A percentile compares a stretch with the other conserved stretches of the same genome.
Conservation (phyloP, 1,139 yeast species). For the Hansenula sp. region DNA sequence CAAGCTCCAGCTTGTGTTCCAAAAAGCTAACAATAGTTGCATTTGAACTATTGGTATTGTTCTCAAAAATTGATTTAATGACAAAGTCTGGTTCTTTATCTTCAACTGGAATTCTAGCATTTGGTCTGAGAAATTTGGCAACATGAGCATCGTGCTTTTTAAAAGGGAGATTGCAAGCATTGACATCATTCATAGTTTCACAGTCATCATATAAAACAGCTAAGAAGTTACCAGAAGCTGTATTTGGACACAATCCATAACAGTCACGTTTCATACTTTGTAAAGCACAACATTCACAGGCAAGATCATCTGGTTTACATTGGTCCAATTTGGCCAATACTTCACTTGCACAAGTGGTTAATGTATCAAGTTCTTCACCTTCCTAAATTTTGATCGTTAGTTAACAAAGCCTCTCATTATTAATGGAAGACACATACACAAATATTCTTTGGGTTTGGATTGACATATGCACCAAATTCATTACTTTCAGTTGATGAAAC, state of each 20-base stretch:
- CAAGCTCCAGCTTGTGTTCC: constrained; percentile 1
- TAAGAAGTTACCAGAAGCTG: constrained; percentile 40
- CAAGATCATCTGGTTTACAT: constrained; percentile 48
- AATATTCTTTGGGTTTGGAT: constrained; percentile 40
- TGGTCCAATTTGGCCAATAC: constrained; percentile 40
- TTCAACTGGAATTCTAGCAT: constrained; percentile 21
- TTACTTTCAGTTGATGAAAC: constrained; percentile 17
- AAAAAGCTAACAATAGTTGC: constrained; percentile 5
- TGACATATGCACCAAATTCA: constrained; percentile 41
- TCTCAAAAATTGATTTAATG: constrained; percentile 18
- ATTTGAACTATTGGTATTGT: constrained; percentile 7
- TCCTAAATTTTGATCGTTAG: constrained; percentile 8
- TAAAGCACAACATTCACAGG: constrained; percentile 53
- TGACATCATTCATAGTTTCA: constrained; percentile 40
- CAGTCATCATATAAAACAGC: constrained; percentile 43
- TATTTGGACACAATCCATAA: constrained; percentile 44
- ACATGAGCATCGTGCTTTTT: constrained; percentile 32
- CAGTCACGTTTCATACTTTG: constrained; percentile 43
- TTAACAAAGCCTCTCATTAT: not conserved
- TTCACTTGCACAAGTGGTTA: constrained; percentile 42
- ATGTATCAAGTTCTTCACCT: constrained; percentile 38
- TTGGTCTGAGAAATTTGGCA: constrained; percentile 21
- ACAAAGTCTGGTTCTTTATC: constrained; percentile 23
- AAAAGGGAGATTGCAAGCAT: constrained; percentile 48
- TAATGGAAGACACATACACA: constrained; percentile 12